Evolutionary conservation across 495 filamentous ascomycete species (phyloP).

Genomic region (Barbatosphaeria neglecta): DNA sequence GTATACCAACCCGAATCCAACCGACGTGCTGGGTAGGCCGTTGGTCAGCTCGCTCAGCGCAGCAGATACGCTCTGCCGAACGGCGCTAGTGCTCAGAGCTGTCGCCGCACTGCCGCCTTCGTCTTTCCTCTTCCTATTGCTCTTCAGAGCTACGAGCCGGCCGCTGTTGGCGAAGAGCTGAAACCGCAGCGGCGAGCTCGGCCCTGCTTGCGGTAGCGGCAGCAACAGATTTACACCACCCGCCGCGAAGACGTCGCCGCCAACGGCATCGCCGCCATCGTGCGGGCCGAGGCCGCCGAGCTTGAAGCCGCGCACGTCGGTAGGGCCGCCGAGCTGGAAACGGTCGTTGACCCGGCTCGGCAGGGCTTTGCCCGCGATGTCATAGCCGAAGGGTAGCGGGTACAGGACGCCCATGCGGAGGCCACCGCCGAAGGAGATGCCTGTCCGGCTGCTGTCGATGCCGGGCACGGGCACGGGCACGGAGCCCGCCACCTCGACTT

Average conservation of each 20-base stretch:
- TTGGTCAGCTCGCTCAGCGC: conserved; percentile 56
- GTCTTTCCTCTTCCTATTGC: conserved; percentile 32
- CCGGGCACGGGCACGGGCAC: conserved; percentile 59
- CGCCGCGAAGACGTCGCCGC: conserved; percentile 84
- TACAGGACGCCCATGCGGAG: conserved; percentile 46
- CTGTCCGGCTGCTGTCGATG: conserved; percentile 48
- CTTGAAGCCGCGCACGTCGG: conserved; percentile 88
- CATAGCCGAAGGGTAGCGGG: conserved; percentile 45
- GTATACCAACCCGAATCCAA: conserved; percentile 84
- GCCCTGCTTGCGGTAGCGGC: conserved; percentile 67
- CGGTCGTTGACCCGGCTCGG: conserved; percentile 84
- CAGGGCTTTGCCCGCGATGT: conserved; percentile 37
- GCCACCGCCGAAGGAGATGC: conserved; percentile 45
- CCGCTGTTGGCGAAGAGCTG: conserved; percentile 90
- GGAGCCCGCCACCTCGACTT: conserved; percentile 68
- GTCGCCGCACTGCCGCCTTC: conserved; percentile 18
- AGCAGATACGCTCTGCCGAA: conserved; percentile 37
- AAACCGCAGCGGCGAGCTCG: conserved; percentile 71
- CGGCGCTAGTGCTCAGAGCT: conserved; percentile 23
- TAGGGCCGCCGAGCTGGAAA: conserved; percentile 88
- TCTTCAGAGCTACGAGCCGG: conserved; percentile 64
- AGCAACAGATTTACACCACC: conserved; percentile 73
- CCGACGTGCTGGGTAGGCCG: conserved; percentile 73
- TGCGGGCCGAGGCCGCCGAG: conserved; percentile 77
- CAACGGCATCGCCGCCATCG: conserved; percentile 73